Evolutionary conservation across 805 yeast genomes (phyloP), one percentile per base, ranked within the genome.

Genomic region (Candida jianshihensis): DNA sequence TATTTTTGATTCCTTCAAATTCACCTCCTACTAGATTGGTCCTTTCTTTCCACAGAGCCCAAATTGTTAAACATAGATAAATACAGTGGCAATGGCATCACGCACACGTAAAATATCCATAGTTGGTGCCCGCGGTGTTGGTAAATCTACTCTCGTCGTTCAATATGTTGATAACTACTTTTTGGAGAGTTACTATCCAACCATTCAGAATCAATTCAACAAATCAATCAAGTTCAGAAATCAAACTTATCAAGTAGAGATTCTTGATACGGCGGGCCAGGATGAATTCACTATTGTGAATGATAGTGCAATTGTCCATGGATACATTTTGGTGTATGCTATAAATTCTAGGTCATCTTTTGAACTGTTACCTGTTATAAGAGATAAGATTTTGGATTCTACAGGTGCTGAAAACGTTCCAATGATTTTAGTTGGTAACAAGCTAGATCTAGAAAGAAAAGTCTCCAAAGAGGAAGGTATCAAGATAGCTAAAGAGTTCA

Each of bases 211-310:
- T 59, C 89, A 83, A 59, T 84, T 83, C 59, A 70, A 78, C 53
- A 86, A 83, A 55, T 68, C 70, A 25, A 70, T 87, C 52, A 70
- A 68, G 40, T 75, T 81, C 57, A 74, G 81, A 42, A 82, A 81
- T 42, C 81, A 78, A 47, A 84, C 81, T 36, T 88, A 82, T 55
- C 78, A 79, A 36, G 75, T 89, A 19, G 96, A 87, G 56, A 83
- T 88, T 36, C 64, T 87, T 41, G 97, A 88, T 54, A 88, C 96
- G 0, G 95, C 96, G 1, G 96, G 96, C 7, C 94, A 86, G 63
- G 96, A 87, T 59, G 95, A 87, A 63, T 84, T 80, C 55, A 74
- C 86, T 33, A 75, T 84, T 44, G 72, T 88, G 60, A 83, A 78
- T 49, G 86, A 83, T 57, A 82, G 83, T 48, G 80, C 83, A 37